Evolutionary conservation across 176 grass and related monocot species (phyloP).

Genomic region (Eleusine coracana): DNA sequence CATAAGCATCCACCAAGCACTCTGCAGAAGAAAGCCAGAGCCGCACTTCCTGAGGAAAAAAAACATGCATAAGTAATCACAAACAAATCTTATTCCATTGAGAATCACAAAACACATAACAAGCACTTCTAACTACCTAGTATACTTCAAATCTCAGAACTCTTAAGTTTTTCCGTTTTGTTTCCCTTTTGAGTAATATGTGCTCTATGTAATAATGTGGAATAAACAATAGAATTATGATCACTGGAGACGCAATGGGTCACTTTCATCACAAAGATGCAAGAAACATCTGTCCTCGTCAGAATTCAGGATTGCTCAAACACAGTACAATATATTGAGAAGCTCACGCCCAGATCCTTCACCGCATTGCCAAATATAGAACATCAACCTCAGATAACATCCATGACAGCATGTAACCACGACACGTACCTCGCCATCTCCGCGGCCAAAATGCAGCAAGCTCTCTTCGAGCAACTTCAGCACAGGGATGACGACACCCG

Average conservation of each 20-base stretch:
- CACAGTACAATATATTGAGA: background rate
- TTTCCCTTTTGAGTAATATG: background rate
- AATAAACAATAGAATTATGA: background rate
- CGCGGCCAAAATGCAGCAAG: conserved; percentile 53
- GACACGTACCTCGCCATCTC: conserved; percentile 43
- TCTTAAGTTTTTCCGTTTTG: background rate
- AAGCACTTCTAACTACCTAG: conserved; percentile 13
- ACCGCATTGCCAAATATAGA: background rate
- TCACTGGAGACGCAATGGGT: background rate
- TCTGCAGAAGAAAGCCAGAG: conserved; percentile 68
- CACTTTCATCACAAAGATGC: background rate
- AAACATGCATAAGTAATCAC: background rate
- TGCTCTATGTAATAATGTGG: conserved; percentile 8
- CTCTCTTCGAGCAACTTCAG: conserved; percentile 62
- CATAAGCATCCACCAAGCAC: conserved; percentile 77
- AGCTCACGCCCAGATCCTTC: background rate
- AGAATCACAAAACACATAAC: background rate
- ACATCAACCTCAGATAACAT: conserved; percentile 6
- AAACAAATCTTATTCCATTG: conserved; percentile 9
- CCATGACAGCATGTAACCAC: background rate
- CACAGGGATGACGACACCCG: conserved; percentile 34
- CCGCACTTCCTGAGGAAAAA: conserved; percentile 58
- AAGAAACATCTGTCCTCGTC: background rate
- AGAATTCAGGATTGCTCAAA: background rate
- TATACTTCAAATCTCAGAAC: conserved; percentile 1